Conservation (phyloP, 2,329 filamentous ascomycete species). For the Alternaria incomplexa region DNA sequence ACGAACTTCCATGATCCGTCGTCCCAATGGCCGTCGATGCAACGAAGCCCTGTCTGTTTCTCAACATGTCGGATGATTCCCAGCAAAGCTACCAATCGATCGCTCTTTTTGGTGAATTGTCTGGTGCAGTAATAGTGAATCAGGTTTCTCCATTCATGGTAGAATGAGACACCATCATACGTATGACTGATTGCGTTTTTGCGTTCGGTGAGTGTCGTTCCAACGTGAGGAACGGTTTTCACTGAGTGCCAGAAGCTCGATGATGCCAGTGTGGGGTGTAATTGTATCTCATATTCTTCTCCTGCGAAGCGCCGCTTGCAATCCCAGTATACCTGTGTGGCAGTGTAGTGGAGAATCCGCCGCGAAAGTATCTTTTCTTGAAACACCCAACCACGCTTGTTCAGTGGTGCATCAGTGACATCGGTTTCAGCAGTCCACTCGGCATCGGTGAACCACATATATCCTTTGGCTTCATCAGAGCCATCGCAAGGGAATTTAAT, state of each 20-base stretch:
- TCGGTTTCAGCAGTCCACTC: rapidly evolving
- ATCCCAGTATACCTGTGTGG: not conserved
- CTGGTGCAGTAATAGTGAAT: no score
- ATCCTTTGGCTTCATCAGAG: rapidly evolving
- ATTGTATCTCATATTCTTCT: no score
- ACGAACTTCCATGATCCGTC: rapidly evolving
- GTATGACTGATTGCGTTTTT: no score
- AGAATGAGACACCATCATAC: no score
- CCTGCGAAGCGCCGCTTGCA: not conserved
- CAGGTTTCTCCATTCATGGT: not conserved
- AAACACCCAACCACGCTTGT: not conserved
- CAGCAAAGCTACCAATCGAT: not conserved
- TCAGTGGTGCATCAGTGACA: not conserved
- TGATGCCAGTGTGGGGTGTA: no score
- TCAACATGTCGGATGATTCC: not conserved
- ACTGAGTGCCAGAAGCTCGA: no score
- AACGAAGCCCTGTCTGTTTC: not conserved
- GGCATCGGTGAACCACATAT: not conserved
- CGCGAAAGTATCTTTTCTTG: not conserved
- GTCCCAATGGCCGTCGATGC: not conserved
- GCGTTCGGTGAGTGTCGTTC: no score
- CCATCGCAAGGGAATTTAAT: not conserved
- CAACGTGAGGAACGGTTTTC: no score
- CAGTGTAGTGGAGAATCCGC: rapidly evolving
- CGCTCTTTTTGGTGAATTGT: rapidly evolving